Percentiles rank a stretch among this genome's conserved stretches.
Evolutionary conservation across 179 eudicot genomes (phyloP).

Genomic region (Silene noctiflora): DNA sequence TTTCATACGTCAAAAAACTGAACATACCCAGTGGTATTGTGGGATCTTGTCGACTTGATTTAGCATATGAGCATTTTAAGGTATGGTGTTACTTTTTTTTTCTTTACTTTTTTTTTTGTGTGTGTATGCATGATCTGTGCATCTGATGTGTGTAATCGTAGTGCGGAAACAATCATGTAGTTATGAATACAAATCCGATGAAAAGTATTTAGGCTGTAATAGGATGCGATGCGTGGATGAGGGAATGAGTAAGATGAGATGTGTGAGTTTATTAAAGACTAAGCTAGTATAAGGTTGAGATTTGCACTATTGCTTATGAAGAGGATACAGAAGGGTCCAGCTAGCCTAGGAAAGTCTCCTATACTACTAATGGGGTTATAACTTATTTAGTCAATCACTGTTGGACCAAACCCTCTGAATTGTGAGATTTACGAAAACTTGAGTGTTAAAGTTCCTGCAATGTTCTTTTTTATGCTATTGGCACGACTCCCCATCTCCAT

Average conservation of each 20-base stretch:
- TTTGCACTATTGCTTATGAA: background rate
- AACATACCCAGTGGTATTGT: constrained; percentile 94
- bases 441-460: background rate
- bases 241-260: background rate
- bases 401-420: background rate
- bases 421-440: background rate
- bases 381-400: background rate
- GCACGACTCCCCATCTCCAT: background rate
- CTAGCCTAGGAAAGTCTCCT: background rate
- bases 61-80: constrained; percentile 92
- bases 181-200: background rate
- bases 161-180: background rate
- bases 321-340: background rate
- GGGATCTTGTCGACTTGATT: constrained; percentile 95
- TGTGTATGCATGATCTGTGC: background rate
- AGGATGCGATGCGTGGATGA: background rate
- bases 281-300: background rate
- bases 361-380: background rate
- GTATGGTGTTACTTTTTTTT: constrained; percentile 31
- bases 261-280: background rate
- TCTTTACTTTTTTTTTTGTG: background rate
- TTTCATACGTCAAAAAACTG: constrained; percentile 75
- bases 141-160: background rate
- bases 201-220: background rate
- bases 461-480: background rate